These are phyloP conservation scores for Balakata baccata DNA, from an alignment of 345 rosid genomes.

Conservation along the genomic window DNA sequence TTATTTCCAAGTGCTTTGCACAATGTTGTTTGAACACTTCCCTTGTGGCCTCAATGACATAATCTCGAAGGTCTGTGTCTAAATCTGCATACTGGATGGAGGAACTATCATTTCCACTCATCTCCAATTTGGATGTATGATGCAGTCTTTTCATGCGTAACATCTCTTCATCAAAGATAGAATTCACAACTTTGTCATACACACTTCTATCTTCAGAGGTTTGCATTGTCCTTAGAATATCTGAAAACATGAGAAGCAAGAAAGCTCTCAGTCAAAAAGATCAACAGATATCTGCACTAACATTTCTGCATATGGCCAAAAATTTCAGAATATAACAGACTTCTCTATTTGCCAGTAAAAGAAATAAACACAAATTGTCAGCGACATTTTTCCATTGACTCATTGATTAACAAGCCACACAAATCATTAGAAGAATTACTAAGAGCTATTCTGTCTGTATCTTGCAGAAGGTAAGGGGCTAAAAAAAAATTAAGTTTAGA, in stretches of 20 bases:
- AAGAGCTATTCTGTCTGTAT: neutral
- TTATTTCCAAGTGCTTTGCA: constrained; percentile 77
- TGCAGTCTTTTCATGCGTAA: constrained; percentile 46
- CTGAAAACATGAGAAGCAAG: constrained; percentile 43
- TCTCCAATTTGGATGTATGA: constrained; percentile 40
- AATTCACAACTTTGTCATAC: constrained; percentile 79
- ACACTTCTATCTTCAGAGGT: constrained; percentile 80
- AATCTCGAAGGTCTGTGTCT: constrained; percentile 75
- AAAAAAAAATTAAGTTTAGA: neutral
- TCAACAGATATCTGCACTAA: neutral
- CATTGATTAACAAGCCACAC: neutral
- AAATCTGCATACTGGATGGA: constrained; percentile 54
- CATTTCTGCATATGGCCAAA: neutral
- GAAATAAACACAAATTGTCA: neutral
- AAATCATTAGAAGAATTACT: neutral
- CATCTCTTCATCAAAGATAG: constrained; percentile 73
- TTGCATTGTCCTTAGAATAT: constrained; percentile 73
- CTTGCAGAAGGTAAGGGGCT: neutral
- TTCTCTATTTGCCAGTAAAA: neutral
- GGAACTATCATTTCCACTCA: constrained; percentile 38
- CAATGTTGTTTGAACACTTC: constrained; percentile 82
- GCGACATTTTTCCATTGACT: neutral
- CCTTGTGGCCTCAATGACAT: constrained; percentile 65
- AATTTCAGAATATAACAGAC: neutral
- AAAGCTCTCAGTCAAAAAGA: constrained; percentile 25